Conservation (phyloP, 805 yeast genomes). For the Candida suzukii region DNA sequence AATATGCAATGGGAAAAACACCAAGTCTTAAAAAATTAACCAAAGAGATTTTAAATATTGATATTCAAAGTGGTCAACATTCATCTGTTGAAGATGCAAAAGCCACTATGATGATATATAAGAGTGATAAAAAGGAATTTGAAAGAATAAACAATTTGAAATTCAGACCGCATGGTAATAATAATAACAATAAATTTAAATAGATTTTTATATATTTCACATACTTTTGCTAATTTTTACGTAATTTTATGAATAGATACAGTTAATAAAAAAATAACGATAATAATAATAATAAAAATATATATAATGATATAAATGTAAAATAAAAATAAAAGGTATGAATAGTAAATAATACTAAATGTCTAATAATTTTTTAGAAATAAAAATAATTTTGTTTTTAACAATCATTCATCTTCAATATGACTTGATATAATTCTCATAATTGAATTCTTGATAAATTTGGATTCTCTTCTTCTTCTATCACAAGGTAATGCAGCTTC, state of each 20-base stretch:
- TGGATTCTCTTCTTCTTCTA: not conserved
- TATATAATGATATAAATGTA: too few species aligned
- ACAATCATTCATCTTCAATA: conserved; percentile 11
- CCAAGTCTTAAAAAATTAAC: conserved; percentile 68
- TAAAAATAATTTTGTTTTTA: too few species aligned
- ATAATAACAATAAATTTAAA: not conserved
- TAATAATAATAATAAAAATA: too few species aligned
- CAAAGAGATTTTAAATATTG: conserved; percentile 44
- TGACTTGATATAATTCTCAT: conserved; percentile 12
- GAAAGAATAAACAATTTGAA: conserved; percentile 29
- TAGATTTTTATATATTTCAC: not conserved
- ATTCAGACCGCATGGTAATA: conserved; percentile 10
- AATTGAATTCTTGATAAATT: not conserved
- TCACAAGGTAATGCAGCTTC: not conserved
- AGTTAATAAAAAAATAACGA: too few species aligned
- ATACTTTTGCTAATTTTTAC: too few species aligned
- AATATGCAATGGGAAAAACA: conserved; percentile 55
- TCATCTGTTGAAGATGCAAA: conserved; percentile 88
- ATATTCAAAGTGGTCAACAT: conserved; percentile 71
- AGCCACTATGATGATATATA: conserved; percentile 78
- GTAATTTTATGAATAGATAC: too few species aligned
- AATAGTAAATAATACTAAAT: too few species aligned
- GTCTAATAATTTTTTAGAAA: too few species aligned
- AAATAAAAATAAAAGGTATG: not conserved
- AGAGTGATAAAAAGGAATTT: conserved; percentile 53